phyloP scores from a whole-genome alignment of 768 basidiomycete species.

The Trametes elegans region DNA sequence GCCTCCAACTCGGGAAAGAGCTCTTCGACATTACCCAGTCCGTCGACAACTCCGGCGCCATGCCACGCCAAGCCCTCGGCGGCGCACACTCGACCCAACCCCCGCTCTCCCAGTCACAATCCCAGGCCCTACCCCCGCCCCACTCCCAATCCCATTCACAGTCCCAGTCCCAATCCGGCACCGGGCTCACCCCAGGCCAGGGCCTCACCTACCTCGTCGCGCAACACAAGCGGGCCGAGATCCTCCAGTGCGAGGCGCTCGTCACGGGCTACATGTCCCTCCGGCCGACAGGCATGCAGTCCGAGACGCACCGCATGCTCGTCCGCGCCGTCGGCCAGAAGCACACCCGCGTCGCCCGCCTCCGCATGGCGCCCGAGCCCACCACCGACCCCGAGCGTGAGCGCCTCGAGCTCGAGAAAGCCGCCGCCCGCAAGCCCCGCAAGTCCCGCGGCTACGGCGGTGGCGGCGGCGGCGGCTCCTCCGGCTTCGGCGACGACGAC shows the following conservation, averaged over 20 bases:
- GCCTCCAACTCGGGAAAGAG: slow-evolving; percentile 90
- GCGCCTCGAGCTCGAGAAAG: slow-evolving; percentile 63
- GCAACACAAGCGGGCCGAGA: slow-evolving; percentile 81
- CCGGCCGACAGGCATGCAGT: slow-evolving; percentile 87
- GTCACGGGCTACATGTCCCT: slow-evolving; percentile 82
- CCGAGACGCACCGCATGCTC: slow-evolving; percentile 84
- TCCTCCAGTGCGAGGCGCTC: slow-evolving; percentile 83
- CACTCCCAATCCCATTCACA: slow-evolving; percentile 37
- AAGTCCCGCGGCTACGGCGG: slow-evolving; percentile 47
- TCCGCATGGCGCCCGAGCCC: slow-evolving; percentile 79
- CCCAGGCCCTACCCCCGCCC: too few relatives aligned
- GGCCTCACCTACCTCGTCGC: slow-evolving; percentile 88
- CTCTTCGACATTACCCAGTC: slow-evolving; percentile 87
- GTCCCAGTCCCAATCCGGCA: slow-evolving; percentile 30
- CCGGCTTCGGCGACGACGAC: slow-evolving; percentile 42
- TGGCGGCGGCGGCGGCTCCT: too few relatives aligned
- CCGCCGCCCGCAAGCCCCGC: slow-evolving; percentile 62
- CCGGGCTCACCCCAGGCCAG: slow-evolving; percentile 46
- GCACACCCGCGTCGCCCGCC: slow-evolving; percentile 75
- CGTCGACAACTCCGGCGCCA: slow-evolving; percentile 71
- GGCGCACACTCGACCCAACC: slow-evolving; percentile 33
- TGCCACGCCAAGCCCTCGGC: slow-evolving; percentile 57
- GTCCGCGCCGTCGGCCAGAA: slow-evolving; percentile 85
- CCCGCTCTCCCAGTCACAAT: slow-evolving; percentile 35
- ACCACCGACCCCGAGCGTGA: slow-evolving; percentile 74